Conservation (phyloP, 2,329 filamentous ascomycete species). For the Cadophora malorum region DNA sequence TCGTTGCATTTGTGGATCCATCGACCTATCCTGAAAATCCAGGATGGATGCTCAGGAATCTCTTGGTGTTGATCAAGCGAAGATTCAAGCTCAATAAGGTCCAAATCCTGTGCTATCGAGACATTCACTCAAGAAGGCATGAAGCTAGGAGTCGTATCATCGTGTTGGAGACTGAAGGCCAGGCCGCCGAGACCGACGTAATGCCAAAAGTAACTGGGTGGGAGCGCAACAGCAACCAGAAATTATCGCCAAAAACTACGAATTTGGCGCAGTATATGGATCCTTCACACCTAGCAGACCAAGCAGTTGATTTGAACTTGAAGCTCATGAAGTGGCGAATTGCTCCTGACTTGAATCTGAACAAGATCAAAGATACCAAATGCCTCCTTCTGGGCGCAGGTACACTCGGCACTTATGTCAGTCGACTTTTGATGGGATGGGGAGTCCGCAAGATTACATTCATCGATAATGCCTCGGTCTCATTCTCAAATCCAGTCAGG, state of each 20-base stretch:
- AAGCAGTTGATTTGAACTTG: constrained; percentile 93
- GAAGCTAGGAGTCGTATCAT: constrained; percentile 84
- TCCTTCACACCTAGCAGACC: constrained; percentile 83
- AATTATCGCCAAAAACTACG: constrained; percentile 77
- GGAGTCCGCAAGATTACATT: constrained; percentile 95
- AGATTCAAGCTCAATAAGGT: constrained; percentile 78
- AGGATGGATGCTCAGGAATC: constrained; percentile 91
- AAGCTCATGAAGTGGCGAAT: constrained; percentile 99
- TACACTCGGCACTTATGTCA: constrained; percentile 92
- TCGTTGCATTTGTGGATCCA: constrained; percentile 87
- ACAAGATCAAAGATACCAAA: constrained; percentile 86
- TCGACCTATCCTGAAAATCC: constrained; percentile 89
- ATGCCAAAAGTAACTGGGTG: constrained; percentile 95
- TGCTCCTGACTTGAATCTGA: constrained; percentile 84
- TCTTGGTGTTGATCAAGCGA: constrained; percentile 83
- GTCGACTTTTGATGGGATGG: constrained; percentile 92
- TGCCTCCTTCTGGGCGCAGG: constrained; percentile 92
- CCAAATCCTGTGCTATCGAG: constrained; percentile 89
- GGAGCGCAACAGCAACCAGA: constrained; percentile 83
- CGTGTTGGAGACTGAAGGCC: constrained; percentile 45
- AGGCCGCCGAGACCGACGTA: constrained; percentile 43
- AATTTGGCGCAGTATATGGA: constrained; percentile 95
- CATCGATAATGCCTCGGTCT: constrained; percentile 90
- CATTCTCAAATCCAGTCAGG: constrained; percentile 94
- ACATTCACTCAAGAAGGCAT: constrained; percentile 78